Evolutionary conservation across 1,139 yeast genomes (phyloP).

Genomic region (Entelexis sorbosivorans): DNA sequence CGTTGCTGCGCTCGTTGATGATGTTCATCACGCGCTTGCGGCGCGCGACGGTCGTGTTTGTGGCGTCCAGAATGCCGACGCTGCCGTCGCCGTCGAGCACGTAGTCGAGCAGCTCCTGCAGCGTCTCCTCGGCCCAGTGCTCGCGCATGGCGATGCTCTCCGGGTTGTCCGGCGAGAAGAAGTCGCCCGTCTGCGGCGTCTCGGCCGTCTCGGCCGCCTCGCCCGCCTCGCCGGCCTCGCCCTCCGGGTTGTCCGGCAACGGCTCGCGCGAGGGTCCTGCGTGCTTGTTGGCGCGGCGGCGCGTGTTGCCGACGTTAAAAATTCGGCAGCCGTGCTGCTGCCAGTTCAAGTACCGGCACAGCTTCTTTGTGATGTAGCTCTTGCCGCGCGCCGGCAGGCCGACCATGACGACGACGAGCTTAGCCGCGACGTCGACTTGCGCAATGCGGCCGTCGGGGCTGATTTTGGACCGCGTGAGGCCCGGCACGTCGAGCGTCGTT

Average conservation of each 20-base stretch:
- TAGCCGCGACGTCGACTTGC: conserved; percentile 61
- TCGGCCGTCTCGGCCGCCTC: conserved; percentile 26
- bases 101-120: conserved; percentile 73
- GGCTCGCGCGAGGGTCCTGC: conserved; percentile 67
- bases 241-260: conserved; percentile 43
- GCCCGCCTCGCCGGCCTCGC: conserved; percentile 46
- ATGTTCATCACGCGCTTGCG: conserved; percentile 57
- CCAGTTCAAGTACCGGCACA: conserved; percentile 83
- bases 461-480: conserved; percentile 71
- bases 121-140: conserved; percentile 92
- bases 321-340: conserved; percentile 80
- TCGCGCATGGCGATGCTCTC: conserved; percentile 62
- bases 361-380: conserved; percentile 80
- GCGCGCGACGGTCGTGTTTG: conserved; percentile 67
- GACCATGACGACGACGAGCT: conserved; percentile 85
- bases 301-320: conserved; percentile 88
- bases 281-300: conserved; percentile 54
- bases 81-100: conserved; percentile 72
- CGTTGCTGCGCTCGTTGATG: conserved; percentile 58
- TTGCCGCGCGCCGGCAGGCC: conserved; percentile 92
- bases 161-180: conserved; percentile 72
- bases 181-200: conserved; percentile 55
- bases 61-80: conserved; percentile 89
- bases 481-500: conserved; percentile 84
- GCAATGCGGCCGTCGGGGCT: conserved; percentile 79